phyloP scores from a whole-genome alignment of 768 basidiomycete species.

The Tubosaeta brunneosetosa region DNA sequence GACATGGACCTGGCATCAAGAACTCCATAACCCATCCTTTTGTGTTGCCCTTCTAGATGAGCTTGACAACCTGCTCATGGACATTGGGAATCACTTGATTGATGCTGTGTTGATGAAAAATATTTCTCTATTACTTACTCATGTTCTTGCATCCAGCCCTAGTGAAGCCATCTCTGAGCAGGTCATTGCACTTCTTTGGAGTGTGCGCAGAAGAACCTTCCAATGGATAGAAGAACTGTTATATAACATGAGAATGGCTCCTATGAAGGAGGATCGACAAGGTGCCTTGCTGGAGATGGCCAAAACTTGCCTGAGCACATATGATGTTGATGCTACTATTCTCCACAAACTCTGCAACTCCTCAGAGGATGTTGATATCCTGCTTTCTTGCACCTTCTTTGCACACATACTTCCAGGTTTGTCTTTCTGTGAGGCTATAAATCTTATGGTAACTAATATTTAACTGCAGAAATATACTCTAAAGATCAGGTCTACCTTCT shows the following conservation, averaged over 20 bases:
- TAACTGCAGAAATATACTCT: too few species aligned
- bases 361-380: background rate
- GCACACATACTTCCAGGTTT: background rate
- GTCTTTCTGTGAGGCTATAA: too few species aligned
- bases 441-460: too few species aligned
- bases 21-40: background rate
- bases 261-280: background rate
- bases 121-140: background rate
- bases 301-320: background rate
- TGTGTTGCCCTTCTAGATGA: background rate
- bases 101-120: background rate
- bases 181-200: background rate
- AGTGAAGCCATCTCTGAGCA: background rate
- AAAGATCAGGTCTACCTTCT: too few species aligned
- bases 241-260: background rate
- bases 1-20: background rate
- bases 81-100: background rate
- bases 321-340: background rate
- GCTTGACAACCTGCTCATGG: background rate
- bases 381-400: background rate
- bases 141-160: background rate
- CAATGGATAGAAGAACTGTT: background rate
- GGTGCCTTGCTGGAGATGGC: background rate
- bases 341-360: background rate
- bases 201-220: background rate